These are phyloP conservation scores for Mucor velutinosus DNA, from an alignment of 371 early-diverging fungal species.

Conservation along the genomic window DNA sequence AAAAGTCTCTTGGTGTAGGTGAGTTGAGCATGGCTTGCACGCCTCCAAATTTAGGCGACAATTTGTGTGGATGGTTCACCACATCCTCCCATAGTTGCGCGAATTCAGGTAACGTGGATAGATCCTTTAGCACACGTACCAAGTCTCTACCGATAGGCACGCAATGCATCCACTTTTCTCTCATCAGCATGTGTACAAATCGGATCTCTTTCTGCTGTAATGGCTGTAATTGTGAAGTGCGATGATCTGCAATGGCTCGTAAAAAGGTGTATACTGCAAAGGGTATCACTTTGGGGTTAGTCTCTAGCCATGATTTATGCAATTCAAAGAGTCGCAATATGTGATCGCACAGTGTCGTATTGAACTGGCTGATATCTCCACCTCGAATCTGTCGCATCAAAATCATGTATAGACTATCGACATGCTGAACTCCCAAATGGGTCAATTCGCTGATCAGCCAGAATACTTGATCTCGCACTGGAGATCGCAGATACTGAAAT, in stretches of 20 bases:
- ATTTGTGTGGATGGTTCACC: conserved; percentile 53
- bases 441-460: conserved; percentile 69
- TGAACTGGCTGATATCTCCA: conserved; percentile 59
- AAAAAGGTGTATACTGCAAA: conserved; percentile 61
- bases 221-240: conserved; percentile 39
- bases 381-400: conserved; percentile 68
- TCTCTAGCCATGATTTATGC: conserved; percentile 53
- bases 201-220: conserved; percentile 60
- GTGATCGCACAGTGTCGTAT: conserved; percentile 55
- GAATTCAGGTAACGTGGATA: conserved; percentile 59
- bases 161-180: conserved; percentile 67
- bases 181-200: conserved; percentile 54
- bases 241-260: conserved; percentile 64
- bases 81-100: conserved; percentile 66
- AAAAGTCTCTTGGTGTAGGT: conserved; percentile 66
- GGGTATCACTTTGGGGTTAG: conserved; percentile 55
- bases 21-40: conserved; percentile 51
- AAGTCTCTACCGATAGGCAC: conserved; percentile 72
- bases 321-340: conserved; percentile 54
- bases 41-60: conserved; percentile 58
- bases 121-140: conserved; percentile 70
- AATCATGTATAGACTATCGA: conserved; percentile 59
- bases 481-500: conserved; percentile 49
- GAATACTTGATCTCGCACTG: conserved; percentile 57
- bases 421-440: conserved; percentile 44